Base-by-base conservation (phyloP, 768 basidiomycete genomes). In the Rhodotorula toruloides region DNA sequence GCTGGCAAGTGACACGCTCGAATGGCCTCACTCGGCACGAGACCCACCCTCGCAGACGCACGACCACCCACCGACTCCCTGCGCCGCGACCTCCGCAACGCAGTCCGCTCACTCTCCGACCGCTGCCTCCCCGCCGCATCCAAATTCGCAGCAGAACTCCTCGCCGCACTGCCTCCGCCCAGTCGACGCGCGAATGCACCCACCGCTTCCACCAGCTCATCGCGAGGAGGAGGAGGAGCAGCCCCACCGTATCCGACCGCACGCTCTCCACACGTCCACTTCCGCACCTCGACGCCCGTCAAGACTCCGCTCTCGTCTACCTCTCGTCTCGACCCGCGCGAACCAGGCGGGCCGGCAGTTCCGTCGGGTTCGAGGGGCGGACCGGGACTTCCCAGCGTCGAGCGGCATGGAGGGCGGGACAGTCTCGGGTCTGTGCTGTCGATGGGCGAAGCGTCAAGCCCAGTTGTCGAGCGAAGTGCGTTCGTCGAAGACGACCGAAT, bases 351-450 rank as follows among this genome's bases (percentile, higher is more conserved):
- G 7, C 54, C 54, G n/a, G 40, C 39, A 21, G 31, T 56, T 39
- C 13, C 21, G 13, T 13, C 34, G 39, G 32, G 19, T 27, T 27
- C 40, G 10, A 40, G 40, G 40, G 12, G 40, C 19, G 12, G 19
- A 11, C 19, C 12, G 40, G 12, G 40, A 19, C 40, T 10, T 10
- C 10, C 40, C 40, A 10, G 40, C 12, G 40, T 19, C 40, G 40
- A 40, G 40, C 19, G 40, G 40, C 40, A 40, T 0, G 44, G 36
- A 2, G 19, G 27, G 3, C 42, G 67, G 16, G 67, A 68, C 32
- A 63, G 61, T 31, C 54, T 68, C 32, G 67, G 62, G 27, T 50
- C 47, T 31, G 67, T 68, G 47, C 29, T 65, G 48, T 63, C 58
- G 31, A 46, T 64, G 39, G 63, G 63, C 29, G 53, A 52, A 11